Evolutionary conservation across 331 rosid genomes (phyloP), one percentile per base, ranked within the genome.

Genomic region (Stylosanthes scabra): DNA sequence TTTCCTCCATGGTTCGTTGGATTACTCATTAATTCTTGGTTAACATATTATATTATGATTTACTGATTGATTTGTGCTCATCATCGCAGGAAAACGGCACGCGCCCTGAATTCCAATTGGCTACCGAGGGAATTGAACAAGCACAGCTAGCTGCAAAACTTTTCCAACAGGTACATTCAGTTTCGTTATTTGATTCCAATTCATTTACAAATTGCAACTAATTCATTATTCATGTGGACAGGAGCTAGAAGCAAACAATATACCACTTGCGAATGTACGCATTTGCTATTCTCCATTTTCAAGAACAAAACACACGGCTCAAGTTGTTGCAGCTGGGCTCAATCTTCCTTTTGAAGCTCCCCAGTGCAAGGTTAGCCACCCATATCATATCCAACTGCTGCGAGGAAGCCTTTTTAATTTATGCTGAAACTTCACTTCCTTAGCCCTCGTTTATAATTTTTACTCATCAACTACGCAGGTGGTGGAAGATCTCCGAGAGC

Each of bases 221-320:
- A 20, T 20, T 20, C 25, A 20, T 20, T 20, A 20, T 20, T 20
- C 13, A 34, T 42, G 28, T 42, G 28, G 74, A 29, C 86, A 93
- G 98, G 89, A 74, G 45, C 81, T 89, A 66, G 88, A 86, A 78
- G 84, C 78, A 61, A 80, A 81, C 47, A 68, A 68, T 55, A 59
- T 88, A 61, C 72, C 85, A 10, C 70, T 85, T 64, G 82, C 86
- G 40, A 77, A 72, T 76, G 87, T 94, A 42, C 87, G 90, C 72
- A 89, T 94, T 80, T 88, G 89, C 75, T 86, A 88, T 78, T 91
- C 96, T 4, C 97, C 96, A 3, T 91, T 94, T 86, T 86, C 97
- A 41, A 91, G 96, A 86, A 89, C 99, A 29, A 71, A 1, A 28
- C 93, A 88, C 63, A 91, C 97, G 0, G 93, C 99, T 3, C 66